Percentiles rank a stretch among this genome's conserved stretches.
Conservation (phyloP, 2,329 filamentous ascomycete species). For the Blastomyces parvus region DNA sequence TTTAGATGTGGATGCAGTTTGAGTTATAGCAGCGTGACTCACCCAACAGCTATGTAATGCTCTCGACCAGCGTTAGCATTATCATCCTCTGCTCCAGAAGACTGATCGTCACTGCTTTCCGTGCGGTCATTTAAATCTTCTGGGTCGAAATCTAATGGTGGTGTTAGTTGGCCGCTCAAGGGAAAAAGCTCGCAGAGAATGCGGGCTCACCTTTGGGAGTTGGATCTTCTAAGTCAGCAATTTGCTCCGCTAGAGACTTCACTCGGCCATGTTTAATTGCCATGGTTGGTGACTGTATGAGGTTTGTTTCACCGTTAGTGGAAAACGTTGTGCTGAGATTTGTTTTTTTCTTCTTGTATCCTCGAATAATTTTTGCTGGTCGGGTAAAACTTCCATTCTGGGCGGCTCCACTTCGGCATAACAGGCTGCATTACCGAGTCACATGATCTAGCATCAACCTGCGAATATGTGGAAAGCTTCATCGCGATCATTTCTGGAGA, state of each 20-base stretch:
- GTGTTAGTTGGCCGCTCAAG: conserved; percentile 4
- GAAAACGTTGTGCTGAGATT: conserved; percentile 4
- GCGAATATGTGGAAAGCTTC: neutral
- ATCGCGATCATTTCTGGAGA: conserved; percentile 2
- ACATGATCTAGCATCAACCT: conserved; percentile 2
- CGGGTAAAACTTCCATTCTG: conserved; percentile 13
- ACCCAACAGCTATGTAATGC: conserved; percentile 74
- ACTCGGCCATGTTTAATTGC: conserved; percentile 41
- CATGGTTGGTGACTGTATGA: conserved; percentile 17
- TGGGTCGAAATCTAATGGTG: conserved; percentile 66
- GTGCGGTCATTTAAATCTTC: conserved; percentile 55
- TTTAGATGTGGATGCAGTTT: neutral
- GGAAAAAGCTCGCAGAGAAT: conserved; percentile 12
- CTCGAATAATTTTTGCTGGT: neutral
- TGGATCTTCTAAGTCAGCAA: conserved; percentile 54
- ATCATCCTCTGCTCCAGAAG: conserved; percentile 38
- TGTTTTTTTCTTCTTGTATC: conserved; percentile 13
- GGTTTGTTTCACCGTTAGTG: conserved; percentile 6
- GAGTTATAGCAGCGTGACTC: conserved; percentile 19
- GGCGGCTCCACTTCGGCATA: neutral
- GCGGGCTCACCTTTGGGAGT: conserved; percentile 48
- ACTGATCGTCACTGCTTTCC: conserved; percentile 46
- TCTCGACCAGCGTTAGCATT: conserved; percentile 59
- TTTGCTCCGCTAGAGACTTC: conserved; percentile 49
- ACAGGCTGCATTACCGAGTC: conserved; percentile 5